Evolutionary conservation across 148 eudicot genomes (phyloP).

Genomic region (Rhododendron griersonianum): DNA sequence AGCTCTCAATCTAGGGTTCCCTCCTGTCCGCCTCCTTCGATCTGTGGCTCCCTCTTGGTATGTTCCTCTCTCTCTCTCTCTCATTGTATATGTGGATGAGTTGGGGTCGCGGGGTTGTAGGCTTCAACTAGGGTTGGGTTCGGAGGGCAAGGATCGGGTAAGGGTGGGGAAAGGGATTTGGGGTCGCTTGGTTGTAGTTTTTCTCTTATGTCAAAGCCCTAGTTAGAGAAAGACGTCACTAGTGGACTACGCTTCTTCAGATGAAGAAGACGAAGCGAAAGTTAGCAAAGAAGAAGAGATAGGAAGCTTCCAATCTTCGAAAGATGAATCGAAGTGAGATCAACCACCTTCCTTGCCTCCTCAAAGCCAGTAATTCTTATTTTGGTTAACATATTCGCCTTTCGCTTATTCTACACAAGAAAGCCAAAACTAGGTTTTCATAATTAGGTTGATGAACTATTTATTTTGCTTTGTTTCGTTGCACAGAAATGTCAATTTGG

Average conservation of each 20-base stretch:
- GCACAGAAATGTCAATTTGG: not conserved
- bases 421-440: not conserved
- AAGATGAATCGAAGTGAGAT: conserved; percentile 5
- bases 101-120: too few species aligned
- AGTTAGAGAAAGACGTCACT: conserved; percentile 26
- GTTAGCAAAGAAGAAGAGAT: conserved; percentile 9
- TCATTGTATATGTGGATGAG: too few species aligned
- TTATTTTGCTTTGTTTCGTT: not conserved
- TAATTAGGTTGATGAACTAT: not conserved
- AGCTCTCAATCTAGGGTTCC: too few species aligned
- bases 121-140: too few species aligned
- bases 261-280: conserved; percentile 15
- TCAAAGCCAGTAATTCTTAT: not conserved
- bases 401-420: not conserved
- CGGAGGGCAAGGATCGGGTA: too few species aligned
- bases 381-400: not conserved
- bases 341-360: not conserved
- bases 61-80: too few species aligned
- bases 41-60: too few species aligned
- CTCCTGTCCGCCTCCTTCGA: too few species aligned
- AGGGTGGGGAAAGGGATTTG: too few species aligned
- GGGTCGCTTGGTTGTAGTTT: too few species aligned
- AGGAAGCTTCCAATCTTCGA: not conserved
- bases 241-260: conserved; percentile 35
- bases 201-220: not conserved